Conservation (phyloP, 257 asterid species). For the Buddleja alternifolia region DNA sequence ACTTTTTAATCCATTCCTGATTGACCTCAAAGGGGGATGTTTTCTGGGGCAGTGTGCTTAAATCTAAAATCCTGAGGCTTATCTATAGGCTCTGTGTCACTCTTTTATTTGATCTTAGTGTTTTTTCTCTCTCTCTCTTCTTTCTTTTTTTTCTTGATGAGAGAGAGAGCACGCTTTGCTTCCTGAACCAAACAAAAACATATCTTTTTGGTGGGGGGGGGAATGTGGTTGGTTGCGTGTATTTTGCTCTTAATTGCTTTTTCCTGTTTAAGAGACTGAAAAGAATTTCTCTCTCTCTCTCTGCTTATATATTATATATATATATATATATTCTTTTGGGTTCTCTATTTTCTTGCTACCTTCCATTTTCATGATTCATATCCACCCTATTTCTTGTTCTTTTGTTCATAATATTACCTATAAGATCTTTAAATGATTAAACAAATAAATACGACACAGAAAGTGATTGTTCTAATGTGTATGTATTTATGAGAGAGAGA, state of each 20-base stretch:
- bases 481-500: slow-evolving; percentile 22
- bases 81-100: slow-evolving; percentile 26
- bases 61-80: slow-evolving; percentile 24
- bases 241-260: slow-evolving; percentile 41
- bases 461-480: neutral
- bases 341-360: slow-evolving; percentile 5
- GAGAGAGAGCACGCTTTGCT: slow-evolving; percentile 57
- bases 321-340: slow-evolving; percentile 1
- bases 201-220: slow-evolving; percentile 25
- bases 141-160: slow-evolving; percentile 18
- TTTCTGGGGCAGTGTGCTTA: slow-evolving; percentile 39
- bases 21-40: slow-evolving; percentile 38
- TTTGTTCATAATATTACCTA: slow-evolving; percentile 1
- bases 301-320: no score
- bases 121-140: no score
- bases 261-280: slow-evolving; percentile 35
- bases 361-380: neutral
- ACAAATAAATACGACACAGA: neutral
- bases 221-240: slow-evolving; percentile 70
- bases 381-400: neutral
- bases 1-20: slow-evolving; percentile 16
- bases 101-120: slow-evolving; percentile 25
- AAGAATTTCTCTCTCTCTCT: slow-evolving; percentile 25
- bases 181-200: slow-evolving; percentile 35
- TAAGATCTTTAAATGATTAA: slow-evolving; percentile 1